These are phyloP conservation scores for Eimeria acervulina DNA, from an alignment of 169 alveolate species.

Conservation along the genomic window DNA sequence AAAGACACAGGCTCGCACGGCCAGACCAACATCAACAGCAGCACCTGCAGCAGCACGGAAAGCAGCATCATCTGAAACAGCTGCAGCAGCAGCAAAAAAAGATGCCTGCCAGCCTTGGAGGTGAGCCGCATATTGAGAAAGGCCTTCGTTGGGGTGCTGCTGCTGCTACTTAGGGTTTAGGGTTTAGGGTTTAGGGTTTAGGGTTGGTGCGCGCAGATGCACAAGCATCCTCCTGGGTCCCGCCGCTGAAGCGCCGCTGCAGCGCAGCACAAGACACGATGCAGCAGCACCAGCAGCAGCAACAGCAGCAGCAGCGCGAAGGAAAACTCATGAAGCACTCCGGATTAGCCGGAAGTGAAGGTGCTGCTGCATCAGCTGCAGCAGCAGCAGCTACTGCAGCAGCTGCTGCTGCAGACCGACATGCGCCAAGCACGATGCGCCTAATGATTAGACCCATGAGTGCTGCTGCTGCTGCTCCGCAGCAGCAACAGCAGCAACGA, in stretches of 20 bases:
- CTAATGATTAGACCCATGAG: constrained; percentile 23
- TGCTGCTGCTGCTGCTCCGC: constrained; percentile 8
- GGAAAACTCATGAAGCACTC: not conserved
- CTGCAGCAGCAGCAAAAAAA: not conserved
- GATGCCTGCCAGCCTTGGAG: not conserved
- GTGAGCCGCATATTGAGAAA: not conserved
- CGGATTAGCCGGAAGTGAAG: not conserved
- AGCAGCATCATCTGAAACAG: too few relatives aligned
- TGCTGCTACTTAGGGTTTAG: not conserved
- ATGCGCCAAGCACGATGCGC: not conserved
- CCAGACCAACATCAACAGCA: too few relatives aligned
- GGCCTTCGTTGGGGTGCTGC: not conserved
- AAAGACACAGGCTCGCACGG: too few relatives aligned
- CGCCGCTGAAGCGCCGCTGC: constrained; percentile 56
- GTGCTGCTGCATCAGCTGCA: constrained; percentile 3
- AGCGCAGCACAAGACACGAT: not conserved
- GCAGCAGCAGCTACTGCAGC: too few relatives aligned
- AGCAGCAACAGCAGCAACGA: not conserved
- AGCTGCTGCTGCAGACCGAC: too few relatives aligned
- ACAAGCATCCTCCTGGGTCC: not conserved
- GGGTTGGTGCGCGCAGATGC: not conserved
- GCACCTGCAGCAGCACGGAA: too few relatives aligned
- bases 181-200: not conserved
- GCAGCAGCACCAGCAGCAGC: constrained; percentile 52
- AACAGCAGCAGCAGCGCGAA: not conserved